Base-by-base conservation (phyloP, 352 stramenopile species). In the Globisporangium barbulae region DNA sequence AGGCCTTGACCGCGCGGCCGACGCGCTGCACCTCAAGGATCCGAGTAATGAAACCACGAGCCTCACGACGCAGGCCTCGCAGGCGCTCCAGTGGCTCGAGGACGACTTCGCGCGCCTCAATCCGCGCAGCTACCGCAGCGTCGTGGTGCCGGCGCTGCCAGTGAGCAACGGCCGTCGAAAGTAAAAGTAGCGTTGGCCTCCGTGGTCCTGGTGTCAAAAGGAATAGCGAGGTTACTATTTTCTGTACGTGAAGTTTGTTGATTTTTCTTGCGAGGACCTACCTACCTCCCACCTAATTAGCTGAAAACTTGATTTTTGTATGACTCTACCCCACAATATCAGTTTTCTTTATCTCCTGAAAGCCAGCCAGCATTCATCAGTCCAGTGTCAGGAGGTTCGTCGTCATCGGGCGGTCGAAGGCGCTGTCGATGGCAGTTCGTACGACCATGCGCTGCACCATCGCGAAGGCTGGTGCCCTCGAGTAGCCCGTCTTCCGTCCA, bases 21-120 rank as follows among this genome's bases (percentile, higher is more conserved):
- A 79, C 50, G 73, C 70, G 3, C 55, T 81, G 25, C 76, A 78
- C 35, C 60, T 85, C 28, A 74, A 59, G 13, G 53, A 52, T 28
- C 59, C 62, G 22, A 59, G 72, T 28, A 50, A 65, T 22, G n/a
- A 39, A 22, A 22, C 41, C 5, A 15, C 35, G 50, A 68, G 74
- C 35, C 69, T 82, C 42, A 53, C 61, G 7, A 60, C 50, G 0
- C 70, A 78, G 35, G 72, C 75, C 3, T 54, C 62, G 1, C 53
- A 50, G 1, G 65, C 69, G 5, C 50, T 74, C 17, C 50, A 58
- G 7, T 80, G 73, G 72, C 64, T 83, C 53, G 63, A 75, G 59
- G 65, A 64, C 21, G 62, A 70, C 41, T 83, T 72, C 33, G 47
- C 68, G 3, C 45, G 69, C 35, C 54, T 71, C n/a, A 76, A 78